Evolutionary conservation across 108 stramenopile genomes (phyloP), one percentile per base, ranked within the genome.

Genomic region (Cyclotella cryptica): DNA sequence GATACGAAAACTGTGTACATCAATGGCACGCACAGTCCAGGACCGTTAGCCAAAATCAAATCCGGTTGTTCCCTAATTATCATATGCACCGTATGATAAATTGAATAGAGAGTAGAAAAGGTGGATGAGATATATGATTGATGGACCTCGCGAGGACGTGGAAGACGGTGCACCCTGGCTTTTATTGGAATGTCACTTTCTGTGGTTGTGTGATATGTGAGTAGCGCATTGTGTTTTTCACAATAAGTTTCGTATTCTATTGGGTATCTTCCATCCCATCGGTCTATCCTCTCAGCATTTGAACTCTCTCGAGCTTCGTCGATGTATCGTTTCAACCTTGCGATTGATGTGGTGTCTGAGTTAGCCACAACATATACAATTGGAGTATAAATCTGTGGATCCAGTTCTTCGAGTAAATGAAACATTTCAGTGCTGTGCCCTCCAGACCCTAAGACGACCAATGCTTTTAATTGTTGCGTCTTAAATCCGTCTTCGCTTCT

Each of bases 361-460:
- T 69, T 49, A 30, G 93, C 93, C 8, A 90, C 74, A 17, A 93
- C 79, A 72, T 88, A 90, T 3, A 79, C 61, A 13, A 96, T 44
- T 10, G 91, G 91, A 41, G 61, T 26, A 72, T 93, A 96, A 10
- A 26, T n/a, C 9, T 77, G 42, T 22, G 71, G 53, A 83, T 92
- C 72, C 19, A 97, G 57, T 22, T 79, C 43, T 55, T 86, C 47
- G 0, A 92, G 41, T 76, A 97, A 57, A 35, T 82, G 81, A 22
- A 95, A 69, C 93, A 97, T 95, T 86, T 97, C 96, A 40, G 91
- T 93, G 22, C 93, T 95, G 64, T 97, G 96, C 17, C 96, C 96
- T 22, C 96, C 96, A 13, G 91, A 92, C 13, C 95, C 95, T 53
- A 96, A 57, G 21, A 96, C 89, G 0, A 93, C 85, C 57, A 96